Percentiles rank a stretch among this genome's conserved stretches.
These are phyloP conservation scores for Dryadomyces quercus-mongolicae DNA, from an alignment of 2,329 filamentous ascomycete species.

Conservation along the genomic window DNA sequence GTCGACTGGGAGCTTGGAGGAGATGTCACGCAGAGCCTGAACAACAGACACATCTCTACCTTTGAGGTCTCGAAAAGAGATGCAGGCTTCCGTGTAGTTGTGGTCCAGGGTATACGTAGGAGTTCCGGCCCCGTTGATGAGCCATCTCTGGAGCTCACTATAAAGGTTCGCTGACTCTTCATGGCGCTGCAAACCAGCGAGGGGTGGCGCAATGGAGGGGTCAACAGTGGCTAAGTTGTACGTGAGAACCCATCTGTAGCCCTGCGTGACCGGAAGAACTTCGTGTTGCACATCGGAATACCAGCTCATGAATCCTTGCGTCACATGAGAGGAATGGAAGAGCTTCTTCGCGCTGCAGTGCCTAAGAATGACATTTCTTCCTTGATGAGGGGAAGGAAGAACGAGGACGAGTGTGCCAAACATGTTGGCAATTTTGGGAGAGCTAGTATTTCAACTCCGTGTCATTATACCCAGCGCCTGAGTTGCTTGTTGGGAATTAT, in stretches of 20 bases:
- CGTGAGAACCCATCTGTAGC: slow-evolving; percentile 32
- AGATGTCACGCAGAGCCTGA: not conserved
- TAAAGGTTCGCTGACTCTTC: not conserved
- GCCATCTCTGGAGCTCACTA: not conserved
- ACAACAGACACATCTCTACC: not conserved
- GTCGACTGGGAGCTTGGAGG: not conserved
- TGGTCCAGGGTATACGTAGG: slow-evolving; percentile 13
- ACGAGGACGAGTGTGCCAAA: slow-evolving; percentile 33
- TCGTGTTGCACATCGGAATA: slow-evolving; percentile 37
- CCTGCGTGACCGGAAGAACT: slow-evolving; percentile 26
- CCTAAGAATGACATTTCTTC: slow-evolving; percentile 26
- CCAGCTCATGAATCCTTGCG: slow-evolving; percentile 22
- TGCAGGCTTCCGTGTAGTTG: slow-evolving; percentile 11
- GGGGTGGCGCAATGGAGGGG: not conserved
- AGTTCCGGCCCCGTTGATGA: not conserved
- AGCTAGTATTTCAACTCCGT: slow-evolving; percentile 8
- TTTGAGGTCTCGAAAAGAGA: not conserved
- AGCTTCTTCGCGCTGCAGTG: slow-evolving; percentile 19
- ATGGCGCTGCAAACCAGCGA: not conserved
- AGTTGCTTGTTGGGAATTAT: no score
- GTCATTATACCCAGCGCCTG: not conserved
- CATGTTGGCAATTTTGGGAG: slow-evolving; percentile 31
- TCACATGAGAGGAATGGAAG: slow-evolving; percentile 11
- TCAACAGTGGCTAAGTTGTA: slow-evolving; percentile 31
- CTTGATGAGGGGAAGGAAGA: slow-evolving; percentile 31